Evolutionary conservation across 805 yeast species (phyloP), one percentile per base, ranked within the genome.

Genomic region (Ogataea nakhonphanomensis): DNA sequence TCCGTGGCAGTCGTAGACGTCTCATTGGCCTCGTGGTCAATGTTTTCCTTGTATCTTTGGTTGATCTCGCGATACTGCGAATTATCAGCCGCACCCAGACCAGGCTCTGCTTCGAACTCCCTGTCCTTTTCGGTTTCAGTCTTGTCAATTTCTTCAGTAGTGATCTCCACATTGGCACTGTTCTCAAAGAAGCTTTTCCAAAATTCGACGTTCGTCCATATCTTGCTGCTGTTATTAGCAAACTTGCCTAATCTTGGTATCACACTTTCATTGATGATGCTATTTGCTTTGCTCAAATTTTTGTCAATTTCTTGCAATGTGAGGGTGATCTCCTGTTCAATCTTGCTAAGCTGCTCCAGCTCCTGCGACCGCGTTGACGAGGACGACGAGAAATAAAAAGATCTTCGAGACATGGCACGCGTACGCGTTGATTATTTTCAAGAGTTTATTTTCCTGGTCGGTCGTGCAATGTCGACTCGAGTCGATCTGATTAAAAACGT

Each of bases 241-340:
- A 84, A 86, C 32, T 70, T 67, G 46, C 76, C 73, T 15, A 88
- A 72, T 9, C 76, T 68, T 2, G 95, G 95, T 24, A 85, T 68
- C 23, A 88, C 71, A 30, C 73, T 71, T 45, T 82, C 83, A 34
- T 79, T 78, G 20, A 89, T 77, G 25, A 81, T 72, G 33, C 78
- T 71, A 57, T 84, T 86, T 14, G 90, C 78, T 31, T 73, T 68
- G 9, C 83, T 74, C 35, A 88, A 70, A 54, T 86, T 82, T 34
- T 78, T 73, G 62, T 88, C 95, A 17, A 89, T 84, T 34, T 80
- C 81, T 59, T 87, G 96, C 34, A 89, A 64, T 5, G 80, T 76
- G 38, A 83, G 59, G 0, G 95, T 86, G 30, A 86, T 84, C 54
- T 81, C 84, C 58, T 84, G 95, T 53, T 88, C 95, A 31, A 86